Base-by-base conservation (phyloP, 23 red algal species). In the Chondrus crispus region DNA sequence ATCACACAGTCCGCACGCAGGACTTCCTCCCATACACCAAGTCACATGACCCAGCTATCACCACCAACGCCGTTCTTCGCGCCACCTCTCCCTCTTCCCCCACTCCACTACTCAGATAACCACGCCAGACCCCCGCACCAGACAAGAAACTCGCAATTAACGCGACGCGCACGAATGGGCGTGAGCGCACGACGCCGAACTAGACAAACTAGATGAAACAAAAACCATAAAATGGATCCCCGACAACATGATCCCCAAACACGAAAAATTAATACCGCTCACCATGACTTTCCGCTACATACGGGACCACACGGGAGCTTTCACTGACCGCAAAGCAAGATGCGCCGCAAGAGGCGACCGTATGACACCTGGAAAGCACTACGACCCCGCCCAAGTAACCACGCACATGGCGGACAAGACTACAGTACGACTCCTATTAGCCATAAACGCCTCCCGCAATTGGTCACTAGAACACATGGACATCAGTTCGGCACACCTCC, bases 21-120 rank as follows among this genome's bases (percentile, higher is more conserved):
- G 46, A 88, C 52, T 75, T 88, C 68, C 85, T 47, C 28, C 2
- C 85, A 71, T 88, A 88, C 64, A 28, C n/a, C 85, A 18, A 14
- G 22, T 18, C 24, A 0, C 19, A 16, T 58, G 52, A 88, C 66
- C 85, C 85, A 13, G 46, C 46, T 6, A 9, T 12, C 45, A 88
- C 49, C 35, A 36, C 49, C 24, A 20, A 63, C 10, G n/a, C 35
- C 10, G 68, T 68, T 0, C 76, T 88, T 28, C 62, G 76, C 30
- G 26, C 0, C 60, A 66, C 60, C 60, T 32, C 60, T n/a, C n/a
- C n/a, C n/a, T n/a, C n/a, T n/a, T n/a, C 70, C 33, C 70, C 33
- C 16, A 39, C 35, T 32, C 60, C 9, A 66, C 60, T 22, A 22
- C 18, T 47, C 36, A 29, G n/a, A 38, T 2, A 39, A 22, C 20